Evolutionary conservation across 371 early-diverging fungal genomes (phyloP), one percentile per base, ranked within the genome.

Genomic region (Syncephalis fuscata): DNA sequence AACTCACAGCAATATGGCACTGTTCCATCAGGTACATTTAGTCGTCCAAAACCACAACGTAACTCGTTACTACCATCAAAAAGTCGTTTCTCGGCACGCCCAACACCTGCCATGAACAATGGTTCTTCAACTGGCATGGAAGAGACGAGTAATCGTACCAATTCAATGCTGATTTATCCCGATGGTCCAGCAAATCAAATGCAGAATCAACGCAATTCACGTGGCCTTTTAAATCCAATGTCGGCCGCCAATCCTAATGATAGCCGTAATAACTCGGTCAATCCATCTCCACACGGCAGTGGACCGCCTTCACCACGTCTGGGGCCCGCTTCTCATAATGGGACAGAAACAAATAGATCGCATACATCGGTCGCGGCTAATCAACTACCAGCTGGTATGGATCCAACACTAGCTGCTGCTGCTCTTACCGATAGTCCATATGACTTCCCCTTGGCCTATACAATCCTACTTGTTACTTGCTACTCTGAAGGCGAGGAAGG

Each of bases 401-500:
- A 52, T 38, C 11, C 16, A 9, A 27, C 52, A 17, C 52, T 46
- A 16, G 54, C 50, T 15, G 72, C 70, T 25, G 74, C 78, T 2
- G 61, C 68, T 10, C 59, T 62, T 0, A 64, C 65, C 22, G 73
- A 62, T 49, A 66, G 69, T 66, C 82, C 80, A 0, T 83, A 71
- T 56, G 68, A 82, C 50, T 81, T 78, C 51, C 65, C 68, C 1
- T 60, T 80, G 23, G 76, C 79, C 3, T 77, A 83, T 57, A 81
- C 83, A 14, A 68, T 86, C 46, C 70, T 78, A 27, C 58, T 86
- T 22, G 81, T 86, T 1, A 90, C 93, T 0, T 85, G 87, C 55
- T 96, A 96, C 60, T 87, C 88, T 15, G 97, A 94, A 65, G 85
- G 91, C 39, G 77, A 74, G 55, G 82, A 82, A 44, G 88, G 91